A percentile compares a stretch with the other conserved stretches of the same genome.
Evolutionary conservation across 768 basidiomycete species (phyloP).

Genomic region (Antrodiella citrinella): DNA sequence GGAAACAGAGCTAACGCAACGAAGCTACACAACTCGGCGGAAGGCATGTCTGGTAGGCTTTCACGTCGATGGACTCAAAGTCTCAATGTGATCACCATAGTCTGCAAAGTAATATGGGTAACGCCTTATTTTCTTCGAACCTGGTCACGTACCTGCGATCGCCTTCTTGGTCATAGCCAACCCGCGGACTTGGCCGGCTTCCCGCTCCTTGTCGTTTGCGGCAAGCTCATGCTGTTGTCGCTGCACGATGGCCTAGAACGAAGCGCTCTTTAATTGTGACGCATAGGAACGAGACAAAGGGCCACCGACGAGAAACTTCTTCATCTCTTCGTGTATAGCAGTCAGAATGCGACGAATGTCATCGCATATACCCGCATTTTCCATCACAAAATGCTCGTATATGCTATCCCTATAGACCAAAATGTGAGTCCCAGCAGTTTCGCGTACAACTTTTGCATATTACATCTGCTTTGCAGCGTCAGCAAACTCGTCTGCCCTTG

Average conservation of each 20-base stretch:
- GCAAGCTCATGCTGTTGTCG: slow-evolving; percentile 1
- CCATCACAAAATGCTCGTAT: slow-evolving; percentile 19
- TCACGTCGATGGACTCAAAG: not conserved
- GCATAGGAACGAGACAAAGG: too few relatives aligned
- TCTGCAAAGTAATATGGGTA: too few relatives aligned
- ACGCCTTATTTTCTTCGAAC: too few relatives aligned
- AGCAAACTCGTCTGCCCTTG: slow-evolving; percentile 10
- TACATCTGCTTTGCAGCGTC: slow-evolving; percentile 15
- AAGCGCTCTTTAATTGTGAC: too few relatives aligned
- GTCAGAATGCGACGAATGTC: slow-evolving; percentile 9
- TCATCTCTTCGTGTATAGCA: slow-evolving; percentile 9
- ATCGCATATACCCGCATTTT: slow-evolving; percentile 21
- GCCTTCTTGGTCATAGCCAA: slow-evolving; percentile 21
- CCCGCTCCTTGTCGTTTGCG: slow-evolving; percentile 15
- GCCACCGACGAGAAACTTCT: slow-evolving; percentile 13
- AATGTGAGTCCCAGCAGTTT: not conserved
- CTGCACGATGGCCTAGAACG: not conserved
- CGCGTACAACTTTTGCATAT: too few relatives aligned
- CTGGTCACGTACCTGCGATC: slow-evolving; percentile 14
- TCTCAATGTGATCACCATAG: not conserved
- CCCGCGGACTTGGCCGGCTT: slow-evolving; percentile 19
- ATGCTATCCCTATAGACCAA: slow-evolving; percentile 10
- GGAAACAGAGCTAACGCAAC: too few relatives aligned
- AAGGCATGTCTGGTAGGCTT: too few relatives aligned
- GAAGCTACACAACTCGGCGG: too few relatives aligned